Percentiles rank a stretch among this genome's conserved stretches.
These are phyloP conservation scores for Kodamaea hsintzibuensis DNA, from an alignment of 805 yeast genomes.

Conservation along the genomic window DNA sequence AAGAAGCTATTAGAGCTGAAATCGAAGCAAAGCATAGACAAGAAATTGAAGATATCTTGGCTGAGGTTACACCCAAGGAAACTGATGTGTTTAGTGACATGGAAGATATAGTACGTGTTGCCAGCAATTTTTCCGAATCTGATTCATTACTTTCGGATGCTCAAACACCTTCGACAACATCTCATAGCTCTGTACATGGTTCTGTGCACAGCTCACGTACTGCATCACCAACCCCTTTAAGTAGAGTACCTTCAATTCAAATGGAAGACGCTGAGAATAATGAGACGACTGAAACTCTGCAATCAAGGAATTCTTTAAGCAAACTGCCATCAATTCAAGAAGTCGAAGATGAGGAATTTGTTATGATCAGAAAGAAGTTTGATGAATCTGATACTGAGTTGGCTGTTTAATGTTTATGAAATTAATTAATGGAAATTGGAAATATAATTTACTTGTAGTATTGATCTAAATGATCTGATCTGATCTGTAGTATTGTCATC, in stretches of 20 bases:
- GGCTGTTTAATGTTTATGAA: background rate
- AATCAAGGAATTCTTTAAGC: slow-evolving; percentile 9
- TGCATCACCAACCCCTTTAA: background rate
- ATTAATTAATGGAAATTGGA: background rate
- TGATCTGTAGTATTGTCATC: too few relatives aligned
- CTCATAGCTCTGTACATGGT: background rate
- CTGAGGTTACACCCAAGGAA: slow-evolving; percentile 9
- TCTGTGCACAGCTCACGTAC: background rate
- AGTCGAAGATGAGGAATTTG: slow-evolving; percentile 34
- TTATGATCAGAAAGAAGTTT: slow-evolving; percentile 39
- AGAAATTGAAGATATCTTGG: slow-evolving; percentile 11
- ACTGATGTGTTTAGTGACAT: background rate
- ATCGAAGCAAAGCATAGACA: slow-evolving; percentile 10
- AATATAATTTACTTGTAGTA: too few relatives aligned
- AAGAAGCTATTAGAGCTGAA: slow-evolving; percentile 9
- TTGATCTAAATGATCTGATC: too few relatives aligned
- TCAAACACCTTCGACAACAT: slow-evolving; percentile 11
- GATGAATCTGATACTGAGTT: slow-evolving; percentile 1
- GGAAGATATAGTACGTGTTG: background rate
- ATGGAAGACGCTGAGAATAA: background rate
- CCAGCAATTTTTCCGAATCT: slow-evolving; percentile 14
- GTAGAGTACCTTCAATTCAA: background rate
- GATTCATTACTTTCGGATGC: slow-evolving; percentile 20
- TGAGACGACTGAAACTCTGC: background rate
- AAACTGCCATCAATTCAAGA: slow-evolving; percentile 28